A percentile compares a stretch with the other conserved stretches of the same genome.
These are phyloP conservation scores for Combretum micranthum DNA, from an alignment of 345 rosid species.

Conservation along the genomic window DNA sequence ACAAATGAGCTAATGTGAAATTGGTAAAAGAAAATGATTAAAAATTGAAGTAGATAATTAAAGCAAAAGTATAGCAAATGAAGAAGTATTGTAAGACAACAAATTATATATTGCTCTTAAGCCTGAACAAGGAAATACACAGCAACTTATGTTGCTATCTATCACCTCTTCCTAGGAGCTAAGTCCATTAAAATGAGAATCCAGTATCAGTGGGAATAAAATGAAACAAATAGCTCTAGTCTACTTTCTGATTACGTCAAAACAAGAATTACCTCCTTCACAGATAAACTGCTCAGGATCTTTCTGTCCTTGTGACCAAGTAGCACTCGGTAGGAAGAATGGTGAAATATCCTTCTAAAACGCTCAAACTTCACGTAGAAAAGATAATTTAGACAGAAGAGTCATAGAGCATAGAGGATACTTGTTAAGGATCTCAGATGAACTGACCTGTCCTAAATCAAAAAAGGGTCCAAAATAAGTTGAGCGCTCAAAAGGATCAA, in stretches of 20 bases:
- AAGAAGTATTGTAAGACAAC: too few relatives aligned
- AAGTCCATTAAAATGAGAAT: background rate
- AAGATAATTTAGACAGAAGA: slow-evolving; percentile 2
- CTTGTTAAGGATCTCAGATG: background rate
- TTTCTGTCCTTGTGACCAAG: slow-evolving; percentile 83
- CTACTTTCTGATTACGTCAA: background rate
- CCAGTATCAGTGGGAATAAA: background rate
- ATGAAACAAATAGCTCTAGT: background rate
- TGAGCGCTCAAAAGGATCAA: slow-evolving; percentile 93
- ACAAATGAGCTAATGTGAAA: background rate
- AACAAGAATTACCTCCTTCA: slow-evolving; percentile 52
- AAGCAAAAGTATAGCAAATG: background rate
- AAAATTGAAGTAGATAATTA: background rate
- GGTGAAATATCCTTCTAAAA: slow-evolving; percentile 90
- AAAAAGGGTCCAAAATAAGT: slow-evolving; percentile 90
- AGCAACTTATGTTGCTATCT: too few relatives aligned
- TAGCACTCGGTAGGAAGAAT: slow-evolving; percentile 77
- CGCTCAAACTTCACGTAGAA: slow-evolving; percentile 63
- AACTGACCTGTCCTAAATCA: slow-evolving; percentile 79
- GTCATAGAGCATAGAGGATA: background rate
- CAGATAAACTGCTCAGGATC: slow-evolving; percentile 76
- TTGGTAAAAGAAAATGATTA: background rate
- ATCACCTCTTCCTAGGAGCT: too few relatives aligned
- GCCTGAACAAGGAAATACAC: too few relatives aligned
- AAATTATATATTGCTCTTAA: too few relatives aligned